Base-by-base conservation (phyloP, 2,329 filamentous ascomycete species). In the Hirsutella minnesotensis region DNA sequence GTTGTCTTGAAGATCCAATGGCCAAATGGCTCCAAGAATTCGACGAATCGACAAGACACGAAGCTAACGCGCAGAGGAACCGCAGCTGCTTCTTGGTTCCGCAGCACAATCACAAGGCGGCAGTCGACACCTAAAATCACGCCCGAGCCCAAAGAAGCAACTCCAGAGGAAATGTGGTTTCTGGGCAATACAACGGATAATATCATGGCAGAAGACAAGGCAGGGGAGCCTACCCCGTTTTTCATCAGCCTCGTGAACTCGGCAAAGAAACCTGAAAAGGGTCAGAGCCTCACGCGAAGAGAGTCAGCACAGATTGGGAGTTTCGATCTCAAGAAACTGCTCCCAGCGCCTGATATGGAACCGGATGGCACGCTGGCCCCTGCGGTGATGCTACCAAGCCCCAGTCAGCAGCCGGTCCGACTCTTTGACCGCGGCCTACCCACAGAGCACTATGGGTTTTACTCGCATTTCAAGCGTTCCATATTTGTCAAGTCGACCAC, bases 371-470 rank as follows among this genome's bases (percentile, higher is more conserved):
- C 81, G 2, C 83, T 86, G 0, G 78, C 79, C 1, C 67, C 83
- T 0, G 85, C 86, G 3, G 74, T 74, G 9, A 68, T 95, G 48
- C 76, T 92, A 38, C 85, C 88, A 0, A 68, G 75, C 8, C 76
- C 83, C 0, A 64, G 70, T 1, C 77, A 82, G 46, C 92, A 96
- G 55, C 90, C 87, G 0, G 69, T 96, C 12, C 78, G 85, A 2
- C 74, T 96, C 1, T 96, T 81, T 60, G 86, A 96, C 59, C 83
- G 88, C 18, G 88, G 84, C 16, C 69, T 84, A 22, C 66, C 74
- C 2, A 82, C 81, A 0, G 90, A 96, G 60, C 87, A 95, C 63
- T 95, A 94, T 61, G 87, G 86, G 3, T 95, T 95, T 65, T 95
- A 95, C 65, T 85, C 77, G 1, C 94, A 95, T 68, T 96, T 85